Evolutionary conservation across 78 protist genomes (phyloP).

Genomic region (Polysphondylium violaceum): DNA sequence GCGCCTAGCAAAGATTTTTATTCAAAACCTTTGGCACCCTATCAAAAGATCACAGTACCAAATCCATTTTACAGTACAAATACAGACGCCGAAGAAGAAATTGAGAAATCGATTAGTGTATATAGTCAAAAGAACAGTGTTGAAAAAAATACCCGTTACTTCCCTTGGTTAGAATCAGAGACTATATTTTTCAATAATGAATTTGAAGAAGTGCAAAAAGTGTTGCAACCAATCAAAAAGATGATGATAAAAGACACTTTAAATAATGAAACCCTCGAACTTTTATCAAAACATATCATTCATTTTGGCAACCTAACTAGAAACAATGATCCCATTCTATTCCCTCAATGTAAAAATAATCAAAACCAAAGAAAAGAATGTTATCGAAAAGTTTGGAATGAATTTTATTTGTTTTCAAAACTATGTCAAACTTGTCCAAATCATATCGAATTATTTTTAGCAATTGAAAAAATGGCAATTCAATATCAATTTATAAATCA

Average conservation of each 20-base stretch:
- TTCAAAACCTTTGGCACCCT: neutral
- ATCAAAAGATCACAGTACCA: neutral
- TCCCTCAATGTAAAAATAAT: constrained; percentile 22
- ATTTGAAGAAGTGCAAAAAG: constrained; percentile 26
- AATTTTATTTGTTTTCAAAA: constrained; percentile 43
- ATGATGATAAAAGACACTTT: constrained; percentile 24
- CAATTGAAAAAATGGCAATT: constrained; percentile 26
- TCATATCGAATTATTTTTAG: constrained; percentile 26
- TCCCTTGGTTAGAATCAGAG: constrained; percentile 47
- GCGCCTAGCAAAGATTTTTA: neutral
- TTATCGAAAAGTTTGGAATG: constrained; percentile 25
- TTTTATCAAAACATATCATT: neutral
- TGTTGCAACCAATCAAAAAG: constrained; percentile 6
- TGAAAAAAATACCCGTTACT: constrained; percentile 49
- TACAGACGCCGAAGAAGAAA: neutral
- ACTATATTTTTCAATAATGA: constrained; percentile 34
- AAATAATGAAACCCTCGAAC: constrained; percentile 22
- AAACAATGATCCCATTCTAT: constrained; percentile 24
- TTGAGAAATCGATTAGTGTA: neutral
- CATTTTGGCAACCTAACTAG: constrained; percentile 4
- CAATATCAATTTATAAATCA: constrained; percentile 25
- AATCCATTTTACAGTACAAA: constrained; percentile 40
- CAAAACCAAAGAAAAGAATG: constrained; percentile 3
- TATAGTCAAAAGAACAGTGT: constrained; percentile 6
- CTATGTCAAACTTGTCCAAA: constrained; percentile 17